Percentiles rank a stretch among this genome's conserved stretches.
phyloP scores from a whole-genome alignment of 495 filamentous ascomycete genomes.

The Xylaria curta region DNA sequence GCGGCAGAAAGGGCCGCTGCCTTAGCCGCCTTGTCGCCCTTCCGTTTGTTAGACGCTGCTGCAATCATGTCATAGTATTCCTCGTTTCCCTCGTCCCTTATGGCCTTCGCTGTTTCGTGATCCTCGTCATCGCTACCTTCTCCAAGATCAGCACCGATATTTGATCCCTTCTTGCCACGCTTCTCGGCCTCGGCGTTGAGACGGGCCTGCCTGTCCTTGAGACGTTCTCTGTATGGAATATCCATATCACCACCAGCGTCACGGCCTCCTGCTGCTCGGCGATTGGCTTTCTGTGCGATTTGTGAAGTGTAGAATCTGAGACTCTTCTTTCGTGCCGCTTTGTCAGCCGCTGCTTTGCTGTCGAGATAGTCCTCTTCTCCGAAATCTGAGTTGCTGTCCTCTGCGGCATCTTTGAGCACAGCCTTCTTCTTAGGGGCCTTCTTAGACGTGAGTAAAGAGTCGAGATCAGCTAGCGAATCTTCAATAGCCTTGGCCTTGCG shows the following conservation, averaged over 20 bases:
- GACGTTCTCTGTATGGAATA: conserved; percentile 86
- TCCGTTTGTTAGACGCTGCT: conserved; percentile 72
- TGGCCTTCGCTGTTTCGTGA: conserved; percentile 52
- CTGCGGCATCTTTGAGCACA: conserved; percentile 36
- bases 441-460: conserved; percentile 48
- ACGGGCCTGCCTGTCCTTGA: conserved; percentile 81
- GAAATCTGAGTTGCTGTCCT: conserved; percentile 69
- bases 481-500: conserved; percentile 47
- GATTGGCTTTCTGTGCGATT: conserved; percentile 88
- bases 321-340: conserved; percentile 82
- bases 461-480: conserved; percentile 55
- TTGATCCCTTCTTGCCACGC: conserved; percentile 71
- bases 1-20: conserved; percentile 53
- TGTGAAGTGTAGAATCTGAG: conserved; percentile 97
- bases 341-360: conserved; percentile 69
- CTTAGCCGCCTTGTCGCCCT: conserved; percentile 68
- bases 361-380: conserved; percentile 62
- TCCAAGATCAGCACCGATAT: conserved; percentile 65
- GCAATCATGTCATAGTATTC: conserved; percentile 91
- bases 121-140: conserved; percentile 69
- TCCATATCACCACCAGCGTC: conserved; percentile 90
- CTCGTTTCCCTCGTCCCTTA: conserved; percentile 67
- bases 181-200: conserved; percentile 87
- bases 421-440: conserved; percentile 51
- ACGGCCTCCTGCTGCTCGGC: conserved; percentile 78